These are phyloP conservation scores for Amylocarpus encephaloides DNA, from an alignment of 2,329 filamentous ascomycete genomes.

Conservation along the genomic window DNA sequence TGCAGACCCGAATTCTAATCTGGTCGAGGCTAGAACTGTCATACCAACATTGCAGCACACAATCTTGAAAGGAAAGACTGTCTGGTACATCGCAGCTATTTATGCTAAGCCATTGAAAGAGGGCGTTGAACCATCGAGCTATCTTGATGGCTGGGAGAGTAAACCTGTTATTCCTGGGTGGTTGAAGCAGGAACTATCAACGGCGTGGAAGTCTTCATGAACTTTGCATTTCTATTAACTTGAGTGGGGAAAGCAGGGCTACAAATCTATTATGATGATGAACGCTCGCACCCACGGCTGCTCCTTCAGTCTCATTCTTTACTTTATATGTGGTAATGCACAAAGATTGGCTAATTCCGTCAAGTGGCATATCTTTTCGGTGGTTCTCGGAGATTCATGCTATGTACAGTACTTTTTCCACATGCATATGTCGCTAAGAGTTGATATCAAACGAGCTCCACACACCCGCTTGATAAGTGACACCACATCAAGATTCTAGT, in stretches of 20 bases:
- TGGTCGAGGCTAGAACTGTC: slow-evolving; percentile 64
- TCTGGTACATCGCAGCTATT: slow-evolving; percentile 65
- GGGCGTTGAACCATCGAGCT: slow-evolving; percentile 45
- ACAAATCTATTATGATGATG: neutral
- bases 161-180: slow-evolving; percentile 53
- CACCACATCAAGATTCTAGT: too few relatives aligned
- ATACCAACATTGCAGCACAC: slow-evolving; percentile 64
- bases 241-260: neutral
- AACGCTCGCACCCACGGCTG: neutral
- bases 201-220: neutral
- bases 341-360: too few relatives aligned
- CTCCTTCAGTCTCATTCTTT: too few relatives aligned
- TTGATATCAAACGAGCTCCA: too few relatives aligned
- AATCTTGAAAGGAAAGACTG: slow-evolving; percentile 48
- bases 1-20: slow-evolving; percentile 72
- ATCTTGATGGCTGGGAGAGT: slow-evolving; percentile 55
- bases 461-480: too few relatives aligned
- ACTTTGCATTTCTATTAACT: neutral
- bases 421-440: too few relatives aligned
- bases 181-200: slow-evolving; percentile 39
- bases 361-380: too few relatives aligned
- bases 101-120: slow-evolving; percentile 60
- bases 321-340: too few relatives aligned
- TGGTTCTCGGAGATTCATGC: too few relatives aligned
- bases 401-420: too few relatives aligned